A percentile compares a stretch with the other conserved stretches of the same genome.
Conservation (phyloP, 371 early-diverging fungal genomes). For the Apophysomyces elegans region DNA sequence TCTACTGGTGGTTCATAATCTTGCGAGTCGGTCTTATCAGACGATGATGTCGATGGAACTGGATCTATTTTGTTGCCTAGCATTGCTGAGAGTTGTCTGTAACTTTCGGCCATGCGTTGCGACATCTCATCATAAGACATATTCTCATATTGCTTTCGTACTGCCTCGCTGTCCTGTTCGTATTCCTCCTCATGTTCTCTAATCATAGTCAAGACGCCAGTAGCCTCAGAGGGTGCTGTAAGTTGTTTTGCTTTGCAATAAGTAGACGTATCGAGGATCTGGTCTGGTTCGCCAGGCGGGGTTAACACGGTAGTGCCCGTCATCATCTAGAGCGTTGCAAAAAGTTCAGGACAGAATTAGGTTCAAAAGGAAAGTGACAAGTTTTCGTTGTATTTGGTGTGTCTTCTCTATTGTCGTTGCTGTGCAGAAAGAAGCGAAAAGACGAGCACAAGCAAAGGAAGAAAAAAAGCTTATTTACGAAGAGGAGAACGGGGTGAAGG, state of each 20-base stretch:
- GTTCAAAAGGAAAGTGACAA: conserved; percentile 4
- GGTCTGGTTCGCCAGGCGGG: conserved; percentile 20
- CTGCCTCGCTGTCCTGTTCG: conserved; percentile 2
- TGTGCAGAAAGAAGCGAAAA: conserved; percentile 1
- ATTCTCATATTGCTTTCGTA: conserved; percentile 46
- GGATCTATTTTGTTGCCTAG: conserved; percentile 37
- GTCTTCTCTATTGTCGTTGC: background rate
- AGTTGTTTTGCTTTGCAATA: conserved; percentile 17
- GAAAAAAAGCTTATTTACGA: conserved; percentile 11
- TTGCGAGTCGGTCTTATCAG: conserved; percentile 20
- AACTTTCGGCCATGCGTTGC: conserved; percentile 44
- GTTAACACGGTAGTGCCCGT: conserved; percentile 26
- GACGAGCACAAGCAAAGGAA: background rate
- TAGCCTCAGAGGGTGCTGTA: conserved; percentile 9
- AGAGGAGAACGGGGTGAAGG: conserved; percentile 12
- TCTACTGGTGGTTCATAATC: conserved; percentile 20
- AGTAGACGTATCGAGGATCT: conserved; percentile 18
- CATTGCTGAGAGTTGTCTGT: conserved; percentile 40
- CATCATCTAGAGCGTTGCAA: conserved; percentile 12
- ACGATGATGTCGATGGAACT: conserved; percentile 22
- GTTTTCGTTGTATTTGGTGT: background rate
- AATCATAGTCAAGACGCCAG: conserved; percentile 25
- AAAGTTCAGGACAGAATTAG: conserved; percentile 3
- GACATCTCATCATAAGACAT: conserved; percentile 51
- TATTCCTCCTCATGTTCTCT: conserved; percentile 30